These are phyloP conservation scores for Xylaria flabelliformis DNA, from an alignment of 495 filamentous ascomycete species.

Conservation along the genomic window DNA sequence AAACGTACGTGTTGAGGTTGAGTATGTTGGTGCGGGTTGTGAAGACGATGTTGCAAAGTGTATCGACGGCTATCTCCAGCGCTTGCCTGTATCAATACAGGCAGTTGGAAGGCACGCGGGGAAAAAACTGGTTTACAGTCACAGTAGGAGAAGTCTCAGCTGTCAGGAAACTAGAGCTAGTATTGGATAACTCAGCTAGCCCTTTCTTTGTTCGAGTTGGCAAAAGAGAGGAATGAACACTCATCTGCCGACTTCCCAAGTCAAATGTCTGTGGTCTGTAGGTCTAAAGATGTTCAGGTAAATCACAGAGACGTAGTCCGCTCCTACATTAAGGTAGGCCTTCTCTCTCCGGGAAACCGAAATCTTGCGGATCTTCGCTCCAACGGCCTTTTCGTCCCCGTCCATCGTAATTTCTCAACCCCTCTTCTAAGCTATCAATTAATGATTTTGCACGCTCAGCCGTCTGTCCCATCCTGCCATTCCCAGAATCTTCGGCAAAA, in stretches of 20 bases:
- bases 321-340: background rate
- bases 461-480: constrained; percentile 43
- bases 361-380: background rate
- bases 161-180: background rate
- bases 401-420: constrained; percentile 23
- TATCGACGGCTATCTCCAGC: background rate
- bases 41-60: background rate
- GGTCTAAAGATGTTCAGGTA: no score
- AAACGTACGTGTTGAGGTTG: background rate
- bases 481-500: constrained; percentile 64
- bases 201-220: background rate
- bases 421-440: constrained; percentile 42
- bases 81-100: background rate
- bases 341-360: background rate
- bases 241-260: background rate
- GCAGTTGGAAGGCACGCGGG: background rate
- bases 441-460: constrained; percentile 46
- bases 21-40: background rate
- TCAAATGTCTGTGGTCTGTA: no score
- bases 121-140: background rate
- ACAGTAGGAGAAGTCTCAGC: background rate
- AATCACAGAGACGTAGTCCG: no score
- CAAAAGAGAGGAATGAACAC: background rate
- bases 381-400: background rate
- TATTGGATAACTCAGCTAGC: background rate